Evolutionary conservation across 495 filamentous ascomycete genomes (phyloP), one percentile per base, ranked within the genome.

Genomic region (Aspergillus carlsbadensis): DNA sequence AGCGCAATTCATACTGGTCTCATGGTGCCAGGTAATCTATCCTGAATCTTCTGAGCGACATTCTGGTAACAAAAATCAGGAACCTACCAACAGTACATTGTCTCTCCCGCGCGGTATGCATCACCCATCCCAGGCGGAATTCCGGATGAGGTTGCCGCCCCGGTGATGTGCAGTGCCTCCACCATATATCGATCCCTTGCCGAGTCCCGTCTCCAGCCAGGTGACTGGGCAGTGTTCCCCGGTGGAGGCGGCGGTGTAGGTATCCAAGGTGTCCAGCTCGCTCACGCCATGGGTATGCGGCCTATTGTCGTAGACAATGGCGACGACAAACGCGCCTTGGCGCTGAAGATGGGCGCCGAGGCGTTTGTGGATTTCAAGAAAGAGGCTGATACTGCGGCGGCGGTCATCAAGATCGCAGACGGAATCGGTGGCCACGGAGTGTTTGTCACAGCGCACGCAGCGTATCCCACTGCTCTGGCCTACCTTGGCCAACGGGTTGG

Each of bases 11-110:
- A 66, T 29, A 74, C 72, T 20, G 74, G 74, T 7, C 44, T 77
- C 14, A 65, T 68, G 67, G 52, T 56, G 7, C 29, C 68, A 29
- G 75, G 73, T 76, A 26, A 26, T 2, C 1, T 18, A 11, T 20
- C 5, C 51, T n/a, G 15, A 14, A 22, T 7, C 35, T 20, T 8
- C 18, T n/a, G 10, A 2, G 34, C 1, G n/a, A 31, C 4, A 17
- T 5, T 18, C 11, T 13, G 37, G 10, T 8, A 21, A 37, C 44
- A 41, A 53, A 42, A 51, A 7, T 11, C 34, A 66, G 85, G 85
- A 0, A 89, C 84, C 0, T 89, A 88, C 62, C 84, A 87, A 66
- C 82, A 88, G 65, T 89, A 87, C 54, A 78, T 82, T n/a, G 64
- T 85, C 17, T 79, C 78, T 0, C 80, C 84, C 6, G 83, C 83